These are phyloP conservation scores for Neurospora sp. DNA, from an alignment of 495 filamentous ascomycete species.

Conservation along the genomic window DNA sequence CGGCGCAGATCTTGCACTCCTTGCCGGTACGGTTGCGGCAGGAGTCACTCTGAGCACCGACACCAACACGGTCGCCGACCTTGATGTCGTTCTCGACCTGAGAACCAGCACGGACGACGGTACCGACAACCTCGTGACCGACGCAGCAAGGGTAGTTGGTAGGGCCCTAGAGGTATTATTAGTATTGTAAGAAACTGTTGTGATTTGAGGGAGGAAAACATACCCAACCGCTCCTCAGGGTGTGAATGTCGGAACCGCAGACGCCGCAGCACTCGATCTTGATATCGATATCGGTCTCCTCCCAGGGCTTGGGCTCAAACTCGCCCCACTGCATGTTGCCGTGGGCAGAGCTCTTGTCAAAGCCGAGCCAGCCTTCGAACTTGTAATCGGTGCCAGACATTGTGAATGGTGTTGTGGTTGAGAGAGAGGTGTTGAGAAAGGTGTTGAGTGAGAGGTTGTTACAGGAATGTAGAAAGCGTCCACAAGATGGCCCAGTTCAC, in stretches of 20 bases:
- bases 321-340: slow-evolving; percentile 63
- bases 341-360: slow-evolving; percentile 45
- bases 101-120: slow-evolving; percentile 57
- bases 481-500: neutral
- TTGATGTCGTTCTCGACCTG: slow-evolving; percentile 46
- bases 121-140: slow-evolving; percentile 81
- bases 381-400: slow-evolving; percentile 29
- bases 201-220: neutral
- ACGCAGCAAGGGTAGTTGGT: slow-evolving; percentile 64
- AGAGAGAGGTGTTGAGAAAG: neutral
- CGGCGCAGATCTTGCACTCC: slow-evolving; percentile 60
- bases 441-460: neutral
- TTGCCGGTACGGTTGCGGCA: slow-evolving; percentile 45
- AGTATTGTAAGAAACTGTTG: neutral
- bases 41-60: slow-evolving; percentile 67
- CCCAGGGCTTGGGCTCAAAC: slow-evolving; percentile 70
- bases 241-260: slow-evolving; percentile 72
- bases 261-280: slow-evolving; percentile 75
- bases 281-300: slow-evolving; percentile 69
- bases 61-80: slow-evolving; percentile 73
- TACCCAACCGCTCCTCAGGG: slow-evolving; percentile 62
- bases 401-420: neutral
- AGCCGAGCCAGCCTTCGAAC: slow-evolving; percentile 77
- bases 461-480: neutral
- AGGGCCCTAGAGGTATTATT: slow-evolving; percentile 28